Conservation (phyloP, 192 early-diverging fungal species). For the Coemansia erecta region DNA sequence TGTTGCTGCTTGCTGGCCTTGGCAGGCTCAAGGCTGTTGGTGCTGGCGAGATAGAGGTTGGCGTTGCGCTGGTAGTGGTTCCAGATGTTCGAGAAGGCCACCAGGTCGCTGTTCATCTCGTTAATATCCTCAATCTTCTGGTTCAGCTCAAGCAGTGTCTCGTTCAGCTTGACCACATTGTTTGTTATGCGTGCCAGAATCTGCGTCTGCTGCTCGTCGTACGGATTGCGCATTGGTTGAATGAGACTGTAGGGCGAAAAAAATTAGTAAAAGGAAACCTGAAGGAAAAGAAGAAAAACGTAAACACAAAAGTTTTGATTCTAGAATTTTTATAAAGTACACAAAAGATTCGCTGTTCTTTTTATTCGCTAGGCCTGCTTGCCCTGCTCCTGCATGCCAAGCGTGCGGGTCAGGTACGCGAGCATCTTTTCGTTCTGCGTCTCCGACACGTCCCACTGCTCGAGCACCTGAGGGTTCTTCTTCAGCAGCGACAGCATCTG, state of each 20-base stretch:
- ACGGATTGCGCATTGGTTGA: conserved; percentile 45
- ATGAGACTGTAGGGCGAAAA: background rate
- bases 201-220: conserved; percentile 53
- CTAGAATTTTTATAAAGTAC: background rate
- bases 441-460: conserved; percentile 46
- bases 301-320: no score
- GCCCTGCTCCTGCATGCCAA: conserved; percentile 29
- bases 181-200: conserved; percentile 52
- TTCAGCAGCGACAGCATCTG: conserved; percentile 46
- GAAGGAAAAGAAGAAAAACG: no score
- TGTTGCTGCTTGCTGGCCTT: background rate
- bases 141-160: conserved; percentile 49
- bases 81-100: conserved; percentile 54
- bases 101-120: conserved; percentile 54
- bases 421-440: conserved; percentile 42
- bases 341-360: background rate
- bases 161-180: conserved; percentile 53
- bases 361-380: conserved; percentile 3
- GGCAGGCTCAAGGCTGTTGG: conserved; percentile 36
- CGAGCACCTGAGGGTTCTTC: conserved; percentile 33
- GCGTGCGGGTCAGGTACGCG: conserved; percentile 15
- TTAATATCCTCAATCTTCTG: conserved; percentile 53
- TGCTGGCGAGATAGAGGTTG: conserved; percentile 45
- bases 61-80: conserved; percentile 54
- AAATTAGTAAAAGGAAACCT: background rate